Evolutionary conservation across 352 stramenopile species (phyloP).

Genomic region (Globisporangium spinosum): DNA sequence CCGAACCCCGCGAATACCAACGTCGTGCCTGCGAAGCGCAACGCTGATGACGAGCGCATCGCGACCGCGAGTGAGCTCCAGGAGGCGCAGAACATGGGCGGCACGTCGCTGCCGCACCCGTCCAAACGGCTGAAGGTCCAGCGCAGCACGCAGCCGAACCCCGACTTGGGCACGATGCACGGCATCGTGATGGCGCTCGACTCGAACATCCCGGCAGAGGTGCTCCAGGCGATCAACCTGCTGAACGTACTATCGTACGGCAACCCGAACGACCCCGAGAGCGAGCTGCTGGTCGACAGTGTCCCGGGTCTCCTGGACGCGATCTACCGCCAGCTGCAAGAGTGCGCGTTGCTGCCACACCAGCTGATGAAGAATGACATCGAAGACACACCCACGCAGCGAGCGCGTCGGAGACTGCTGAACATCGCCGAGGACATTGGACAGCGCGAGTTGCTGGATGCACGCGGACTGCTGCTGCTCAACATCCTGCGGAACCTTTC

Average conservation of each 20-base stretch:
- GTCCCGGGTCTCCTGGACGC: slow-evolving; percentile 70
- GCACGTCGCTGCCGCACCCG: slow-evolving; percentile 54
- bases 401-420: slow-evolving; percentile 34
- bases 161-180: slow-evolving; percentile 60
- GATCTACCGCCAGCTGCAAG: slow-evolving; percentile 62
- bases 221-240: slow-evolving; percentile 58
- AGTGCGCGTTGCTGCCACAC: slow-evolving; percentile 44
- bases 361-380: slow-evolving; percentile 21
- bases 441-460: slow-evolving; percentile 53
- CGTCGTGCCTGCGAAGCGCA: slow-evolving; percentile 20
- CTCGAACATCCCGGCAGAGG: slow-evolving; percentile 51
- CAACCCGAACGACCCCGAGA: slow-evolving; percentile 42
- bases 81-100: slow-evolving; percentile 56
- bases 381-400: slow-evolving; percentile 12
- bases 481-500: slow-evolving; percentile 81
- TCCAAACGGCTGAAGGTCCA: slow-evolving; percentile 71
- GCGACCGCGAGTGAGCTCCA: slow-evolving; percentile 62
- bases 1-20: neutral
- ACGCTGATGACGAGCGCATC: slow-evolving; percentile 30
- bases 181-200: slow-evolving; percentile 69
- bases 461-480: slow-evolving; percentile 49
- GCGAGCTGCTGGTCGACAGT: slow-evolving; percentile 62
- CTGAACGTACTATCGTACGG: slow-evolving; percentile 73
- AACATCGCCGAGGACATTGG: slow-evolving; percentile 40
- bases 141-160: slow-evolving; percentile 28